Conservation (phyloP, 371 early-diverging fungal genomes). For the Basidiobolus meristosporus region DNA sequence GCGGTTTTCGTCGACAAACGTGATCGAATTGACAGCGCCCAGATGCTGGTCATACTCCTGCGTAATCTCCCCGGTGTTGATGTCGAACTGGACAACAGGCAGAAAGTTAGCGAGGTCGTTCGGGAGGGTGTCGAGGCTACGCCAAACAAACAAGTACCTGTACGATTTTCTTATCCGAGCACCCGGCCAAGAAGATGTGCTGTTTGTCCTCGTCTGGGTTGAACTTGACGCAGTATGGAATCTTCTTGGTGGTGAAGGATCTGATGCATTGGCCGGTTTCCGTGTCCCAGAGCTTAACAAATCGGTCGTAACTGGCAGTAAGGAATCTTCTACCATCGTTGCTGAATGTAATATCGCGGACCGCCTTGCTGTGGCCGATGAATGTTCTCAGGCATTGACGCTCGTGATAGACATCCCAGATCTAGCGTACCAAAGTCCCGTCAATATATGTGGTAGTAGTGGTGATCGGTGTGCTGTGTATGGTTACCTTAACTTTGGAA, state of each 20-base stretch:
- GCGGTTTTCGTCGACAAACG: constrained; percentile 85
- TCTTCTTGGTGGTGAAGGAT: constrained; percentile 51
- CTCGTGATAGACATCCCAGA: constrained; percentile 89
- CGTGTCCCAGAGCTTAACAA: constrained; percentile 91
- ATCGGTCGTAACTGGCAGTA: constrained; percentile 78
- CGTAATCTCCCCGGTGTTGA: constrained; percentile 54
- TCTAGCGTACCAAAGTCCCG: constrained; percentile 9
- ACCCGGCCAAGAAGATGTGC: constrained; percentile 75
- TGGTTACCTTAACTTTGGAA: constrained; percentile 59
- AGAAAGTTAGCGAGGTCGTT: neutral
- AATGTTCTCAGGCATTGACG: constrained; percentile 66
- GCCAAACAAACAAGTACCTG: constrained; percentile 10
- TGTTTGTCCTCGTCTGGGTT: constrained; percentile 76
- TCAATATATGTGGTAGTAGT: neutral
- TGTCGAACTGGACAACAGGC: constrained; percentile 40
- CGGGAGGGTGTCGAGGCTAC: neutral
- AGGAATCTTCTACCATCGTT: constrained; percentile 73
- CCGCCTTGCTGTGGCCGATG: constrained; percentile 81
- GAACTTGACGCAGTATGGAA: constrained; percentile 78
- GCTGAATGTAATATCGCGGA: constrained; percentile 80
- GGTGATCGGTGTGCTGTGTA: neutral
- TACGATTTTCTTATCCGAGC: constrained; percentile 80
- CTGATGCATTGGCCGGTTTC: constrained; percentile 85
- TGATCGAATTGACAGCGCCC: constrained; percentile 89
- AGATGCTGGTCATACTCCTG: constrained; percentile 95